Percentiles rank a stretch among this genome's conserved stretches.
Evolutionary conservation across 306 rosid genomes (phyloP).

Genomic region (Inga laurina): DNA sequence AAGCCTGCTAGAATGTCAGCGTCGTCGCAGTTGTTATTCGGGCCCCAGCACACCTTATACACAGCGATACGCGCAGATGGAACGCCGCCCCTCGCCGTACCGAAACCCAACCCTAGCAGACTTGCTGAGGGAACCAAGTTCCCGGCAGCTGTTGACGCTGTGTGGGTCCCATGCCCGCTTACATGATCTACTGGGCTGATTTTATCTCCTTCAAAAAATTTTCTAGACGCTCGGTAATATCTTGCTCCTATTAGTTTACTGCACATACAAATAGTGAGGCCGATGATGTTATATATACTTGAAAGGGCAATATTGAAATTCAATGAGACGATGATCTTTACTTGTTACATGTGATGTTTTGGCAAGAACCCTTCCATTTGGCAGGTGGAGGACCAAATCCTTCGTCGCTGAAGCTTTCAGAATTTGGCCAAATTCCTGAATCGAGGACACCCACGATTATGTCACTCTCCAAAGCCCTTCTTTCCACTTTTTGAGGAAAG

Average conservation of each 20-base stretch:
- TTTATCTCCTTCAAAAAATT: background rate
- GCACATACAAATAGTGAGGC: too few species aligned
- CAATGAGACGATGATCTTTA: background rate
- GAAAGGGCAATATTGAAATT: too few species aligned
- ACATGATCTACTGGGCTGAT: background rate
- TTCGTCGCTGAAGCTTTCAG: slow-evolving; percentile 28
- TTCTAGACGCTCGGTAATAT: background rate
- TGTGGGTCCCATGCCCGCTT: background rate
- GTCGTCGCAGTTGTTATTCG: background rate
- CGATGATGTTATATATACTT: too few species aligned
- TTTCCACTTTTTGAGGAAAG: background rate
- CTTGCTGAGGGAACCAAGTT: background rate
- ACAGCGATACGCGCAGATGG: background rate
- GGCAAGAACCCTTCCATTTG: slow-evolving; percentile 43
- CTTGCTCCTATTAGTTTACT: background rate
- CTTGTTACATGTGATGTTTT: slow-evolving; percentile 56
- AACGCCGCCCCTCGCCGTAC: background rate
- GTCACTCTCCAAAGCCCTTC: background rate
- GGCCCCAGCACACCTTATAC: background rate
- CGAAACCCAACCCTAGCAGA: background rate
- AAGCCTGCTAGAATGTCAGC: background rate
- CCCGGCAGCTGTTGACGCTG: background rate
- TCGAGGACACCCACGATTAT: slow-evolving; percentile 16
- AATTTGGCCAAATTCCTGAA: slow-evolving; percentile 16
- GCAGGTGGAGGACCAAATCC: slow-evolving; percentile 44